phyloP scores from a whole-genome alignment of 1,284 basidiomycete genomes.

The Ganoderma meredithae region DNA sequence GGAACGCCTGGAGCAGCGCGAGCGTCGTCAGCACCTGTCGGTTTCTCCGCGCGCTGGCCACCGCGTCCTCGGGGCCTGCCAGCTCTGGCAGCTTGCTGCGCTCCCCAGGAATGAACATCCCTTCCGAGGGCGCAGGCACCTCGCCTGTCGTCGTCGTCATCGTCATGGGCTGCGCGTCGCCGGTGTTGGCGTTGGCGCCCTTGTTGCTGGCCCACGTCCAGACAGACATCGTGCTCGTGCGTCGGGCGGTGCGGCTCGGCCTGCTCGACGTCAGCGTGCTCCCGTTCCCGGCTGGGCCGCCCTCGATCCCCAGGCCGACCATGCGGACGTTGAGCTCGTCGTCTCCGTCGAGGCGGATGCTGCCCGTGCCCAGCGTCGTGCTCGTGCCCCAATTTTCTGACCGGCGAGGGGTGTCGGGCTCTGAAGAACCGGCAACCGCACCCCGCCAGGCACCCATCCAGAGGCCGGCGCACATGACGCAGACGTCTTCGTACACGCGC shows the following conservation, averaged over 20 bases:
- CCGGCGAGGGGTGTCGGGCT: conserved; percentile 47
- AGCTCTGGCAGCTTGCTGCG: conserved; percentile 30
- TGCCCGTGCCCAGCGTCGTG: background rate
- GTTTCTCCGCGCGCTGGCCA: conserved; percentile 41
- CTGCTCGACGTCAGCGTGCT: conserved; percentile 27
- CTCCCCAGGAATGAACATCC: conserved; percentile 31
- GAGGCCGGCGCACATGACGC: conserved; percentile 77
- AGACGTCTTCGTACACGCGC: conserved; percentile 83
- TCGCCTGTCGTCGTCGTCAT: conserved; percentile 6
- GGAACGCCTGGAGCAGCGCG: conserved; percentile 75
- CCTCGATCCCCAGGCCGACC: conserved; percentile 76
- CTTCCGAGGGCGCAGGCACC: conserved; percentile 13
- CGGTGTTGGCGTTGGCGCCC: conserved; percentile 15
- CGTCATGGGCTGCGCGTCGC: conserved; percentile 12
- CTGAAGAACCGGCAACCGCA: conserved; percentile 51
- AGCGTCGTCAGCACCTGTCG: conserved; percentile 67
- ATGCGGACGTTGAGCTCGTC: conserved; percentile 48
- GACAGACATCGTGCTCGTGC: conserved; percentile 39
- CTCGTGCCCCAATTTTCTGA: conserved; percentile 55
- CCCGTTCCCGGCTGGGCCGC: conserved; percentile 40
- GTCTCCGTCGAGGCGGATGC: conserved; percentile 65
- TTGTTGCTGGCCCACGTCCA: conserved; percentile 34
- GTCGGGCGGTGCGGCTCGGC: conserved; percentile 32
- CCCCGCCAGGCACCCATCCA: conserved; percentile 74
- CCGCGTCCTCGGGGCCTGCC: conserved; percentile 40